Evolutionary conservation across 2,329 filamentous ascomycete genomes (phyloP), one percentile per base, ranked within the genome.

Genomic region (Catunica adiposa): DNA sequence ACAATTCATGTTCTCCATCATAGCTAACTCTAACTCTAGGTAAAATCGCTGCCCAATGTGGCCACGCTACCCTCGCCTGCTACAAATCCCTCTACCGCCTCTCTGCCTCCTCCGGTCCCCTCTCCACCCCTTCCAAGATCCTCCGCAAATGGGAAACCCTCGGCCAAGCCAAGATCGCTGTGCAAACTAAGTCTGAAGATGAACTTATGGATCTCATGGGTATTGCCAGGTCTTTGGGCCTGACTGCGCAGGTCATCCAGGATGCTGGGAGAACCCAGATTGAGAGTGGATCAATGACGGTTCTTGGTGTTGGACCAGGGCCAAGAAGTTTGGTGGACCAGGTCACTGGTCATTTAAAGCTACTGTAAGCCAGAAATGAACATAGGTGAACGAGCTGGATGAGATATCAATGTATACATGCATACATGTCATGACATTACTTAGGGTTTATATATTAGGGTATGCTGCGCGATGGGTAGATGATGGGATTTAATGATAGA

Each of bases 201-300:
- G 87, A 94, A 66, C 70, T 94, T 62, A 70, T 92, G 59, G 71
- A 72, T 60, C 69, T 85, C 62, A 83, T 89, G 70, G 85, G 82
- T 55, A 82, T 84, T 67, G 92, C 92, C 2, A 76, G 87, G 60
- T 87, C 83, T 66, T 67, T 96, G 58, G 90, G 92, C 1, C 69
- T 98, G 58, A 89, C 88, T 59, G 88, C 90, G 54, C 84, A 90
- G 67, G 82, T 95, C 54, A 90, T 98, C 61, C 83, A 86, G 64
- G 92, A 98, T 70, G 92, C 92, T n/a, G 92, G 92, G 14, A 79
- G 92, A 59, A 98, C 92, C 48, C 92, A 98, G 77, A 97, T 98
- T 68, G 89, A 89, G 54, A 82, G 85, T 46, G 90, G 92, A 17
- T 96, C 89, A 67, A 78, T 87, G 67, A 98, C 92, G 0, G 92